Evolutionary conservation across 2,329 filamentous ascomycete species (phyloP).

Genomic region (Phialemoniopsis sp.): DNA sequence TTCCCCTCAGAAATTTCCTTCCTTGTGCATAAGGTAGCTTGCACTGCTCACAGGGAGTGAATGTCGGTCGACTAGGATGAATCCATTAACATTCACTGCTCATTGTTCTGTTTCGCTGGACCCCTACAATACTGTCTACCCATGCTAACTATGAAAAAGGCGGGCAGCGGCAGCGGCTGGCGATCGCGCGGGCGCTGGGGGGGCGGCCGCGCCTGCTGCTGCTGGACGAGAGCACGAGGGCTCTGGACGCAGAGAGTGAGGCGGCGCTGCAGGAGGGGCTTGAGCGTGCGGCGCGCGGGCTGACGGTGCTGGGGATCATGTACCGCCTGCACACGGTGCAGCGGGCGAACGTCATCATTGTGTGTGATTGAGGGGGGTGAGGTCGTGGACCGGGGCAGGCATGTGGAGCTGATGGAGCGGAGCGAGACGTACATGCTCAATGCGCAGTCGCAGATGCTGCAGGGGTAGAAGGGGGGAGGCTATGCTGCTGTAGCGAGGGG

Average conservation of each 20-base stretch:
- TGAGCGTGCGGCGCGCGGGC: constrained; percentile 29
- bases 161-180: constrained; percentile 61
- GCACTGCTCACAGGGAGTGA: too few relatives aligned
- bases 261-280: constrained; percentile 50
- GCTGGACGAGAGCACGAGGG: constrained; percentile 65
- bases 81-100: too few relatives aligned
- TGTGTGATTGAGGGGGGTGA: constrained; percentile 34
- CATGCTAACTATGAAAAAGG: too few relatives aligned
- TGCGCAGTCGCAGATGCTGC: constrained; percentile 24
- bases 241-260: constrained; percentile 56
- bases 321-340: constrained; percentile 37
- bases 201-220: constrained; percentile 58
- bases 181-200: constrained; percentile 61
- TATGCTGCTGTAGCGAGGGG: too few relatives aligned
- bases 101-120: too few relatives aligned
- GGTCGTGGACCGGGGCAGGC: constrained; percentile 35
- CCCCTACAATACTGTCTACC: too few relatives aligned
- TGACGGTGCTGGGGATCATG: constrained; percentile 35
- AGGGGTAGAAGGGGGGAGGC: background rate
- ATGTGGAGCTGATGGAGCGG: constrained; percentile 25
- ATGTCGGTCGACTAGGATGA: too few relatives aligned
- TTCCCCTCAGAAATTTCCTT: too few relatives aligned
- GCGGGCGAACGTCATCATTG: constrained; percentile 37
- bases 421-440: constrained; percentile 22
- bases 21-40: too few relatives aligned